Evolutionary conservation across 1,284 basidiomycete species (phyloP).

Genomic region (Leucoagaricus sp.): DNA sequence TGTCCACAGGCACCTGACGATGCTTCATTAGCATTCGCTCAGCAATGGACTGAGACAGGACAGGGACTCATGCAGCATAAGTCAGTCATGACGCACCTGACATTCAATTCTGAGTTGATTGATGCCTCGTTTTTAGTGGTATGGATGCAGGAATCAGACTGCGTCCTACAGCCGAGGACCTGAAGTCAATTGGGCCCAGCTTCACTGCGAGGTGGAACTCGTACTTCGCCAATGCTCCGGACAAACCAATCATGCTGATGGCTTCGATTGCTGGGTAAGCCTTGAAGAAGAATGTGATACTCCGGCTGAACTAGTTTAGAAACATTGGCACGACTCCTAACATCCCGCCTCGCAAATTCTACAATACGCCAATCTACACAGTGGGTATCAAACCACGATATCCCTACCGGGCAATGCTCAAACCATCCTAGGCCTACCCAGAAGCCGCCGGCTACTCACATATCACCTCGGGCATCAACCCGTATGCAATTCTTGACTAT

Average conservation of each 20-base stretch:
- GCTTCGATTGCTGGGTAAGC: slow-evolving; percentile 32
- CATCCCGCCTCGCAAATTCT: slow-evolving; percentile 31
- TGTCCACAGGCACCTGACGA: not conserved
- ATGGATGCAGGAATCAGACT: slow-evolving; percentile 40
- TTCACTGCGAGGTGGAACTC: slow-evolving; percentile 41
- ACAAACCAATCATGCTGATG: slow-evolving; percentile 39
- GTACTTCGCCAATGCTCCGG: slow-evolving; percentile 34
- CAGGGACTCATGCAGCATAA: slow-evolving; percentile 52
- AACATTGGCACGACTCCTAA: slow-evolving; percentile 26
- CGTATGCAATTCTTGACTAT: slow-evolving; percentile 38
- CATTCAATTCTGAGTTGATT: not conserved
- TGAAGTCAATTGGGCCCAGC: slow-evolving; percentile 35
- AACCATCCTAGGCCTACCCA: slow-evolving; percentile 36
- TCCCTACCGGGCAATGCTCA: not conserved
- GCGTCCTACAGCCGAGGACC: slow-evolving; percentile 36
- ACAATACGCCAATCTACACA: slow-evolving; percentile 29
- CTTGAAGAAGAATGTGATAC: not conserved
- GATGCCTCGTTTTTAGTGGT: slow-evolving; percentile 27
- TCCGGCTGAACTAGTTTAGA: slow-evolving; percentile 16
- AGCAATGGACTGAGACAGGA: slow-evolving; percentile 45
- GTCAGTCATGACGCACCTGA: slow-evolving; percentile 30
- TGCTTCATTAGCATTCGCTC: slow-evolving; percentile 34
- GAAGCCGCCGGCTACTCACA: slow-evolving; percentile 43
- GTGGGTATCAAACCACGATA: slow-evolving; percentile 20
- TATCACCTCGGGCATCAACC: slow-evolving; percentile 39